Evolutionary conservation across 2,329 filamentous ascomycete species (phyloP), one percentile per base, ranked within the genome.

Genomic region (Akanthomyces muscarius): DNA sequence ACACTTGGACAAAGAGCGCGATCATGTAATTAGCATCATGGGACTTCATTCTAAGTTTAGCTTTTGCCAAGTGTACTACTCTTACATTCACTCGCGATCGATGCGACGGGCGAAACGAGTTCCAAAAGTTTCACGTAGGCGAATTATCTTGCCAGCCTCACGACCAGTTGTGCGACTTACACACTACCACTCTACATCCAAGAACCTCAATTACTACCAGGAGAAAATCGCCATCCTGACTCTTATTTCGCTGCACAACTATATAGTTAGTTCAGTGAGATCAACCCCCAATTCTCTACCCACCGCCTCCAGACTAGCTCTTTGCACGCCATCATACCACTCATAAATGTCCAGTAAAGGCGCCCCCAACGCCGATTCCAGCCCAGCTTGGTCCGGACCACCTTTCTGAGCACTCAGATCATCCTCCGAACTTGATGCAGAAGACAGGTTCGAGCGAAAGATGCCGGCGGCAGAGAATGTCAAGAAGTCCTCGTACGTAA

Each of bases 401-500:
- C 16, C 13, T 4, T 18, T 30, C 7, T 28, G 33, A 3, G 16
- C 14, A 1, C 13, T 45, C 14, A 61, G 4, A 18, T 61, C 50
- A n/a, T 38, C 50, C 33, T 53, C 23, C 2, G 59, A 44, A 7
- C 59, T 60, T 14, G 50, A 36, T 3, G 41, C 13, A 5, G 60
- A 10, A 2, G 33, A 55, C 5, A 80, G 67, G 23, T 81, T 82
- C 0, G 78, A 81, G 45, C 75, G 75, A 65, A 82, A 82, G 45
- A 84, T 84, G 0, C 81, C 81, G 0, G 80, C 81, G 0, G 81
- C 82, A 1, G 80, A 82, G 2, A 84, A 69, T 0, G 82, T 82
- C 4, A 84, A 70, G 54, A 84, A 84, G 61, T 84, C 82, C 63
- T 84, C 82, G 62, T 84, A 84, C 0, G 77, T 82, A 21, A 84